Conservation (phyloP, 129 eudicot genomes). For the Helianthus tuberosus region DNA sequence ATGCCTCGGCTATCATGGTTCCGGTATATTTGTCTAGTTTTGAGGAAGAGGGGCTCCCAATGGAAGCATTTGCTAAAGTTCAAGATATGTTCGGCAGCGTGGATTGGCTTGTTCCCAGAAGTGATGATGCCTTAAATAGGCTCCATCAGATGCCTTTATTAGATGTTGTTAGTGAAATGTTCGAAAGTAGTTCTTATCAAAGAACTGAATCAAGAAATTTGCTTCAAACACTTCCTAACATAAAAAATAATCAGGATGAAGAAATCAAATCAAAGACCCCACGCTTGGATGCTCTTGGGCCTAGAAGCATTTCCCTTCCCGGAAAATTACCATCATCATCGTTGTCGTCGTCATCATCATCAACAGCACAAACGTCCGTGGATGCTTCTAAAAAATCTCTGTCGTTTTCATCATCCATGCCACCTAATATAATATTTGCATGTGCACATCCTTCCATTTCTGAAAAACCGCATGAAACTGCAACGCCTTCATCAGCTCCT, state of each 20-base stretch:
- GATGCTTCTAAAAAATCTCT: constrained; percentile 15
- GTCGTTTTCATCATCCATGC: constrained; percentile 13
- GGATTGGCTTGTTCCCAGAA: constrained; percentile 82
- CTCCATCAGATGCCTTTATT: constrained; percentile 53
- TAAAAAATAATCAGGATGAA: constrained; percentile 26
- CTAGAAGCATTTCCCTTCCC: constrained; percentile 32
- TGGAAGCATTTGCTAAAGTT: constrained; percentile 93
- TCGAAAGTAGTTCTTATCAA: constrained; percentile 41
- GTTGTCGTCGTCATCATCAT: constrained; percentile 12
- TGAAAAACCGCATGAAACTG: constrained; percentile 20
- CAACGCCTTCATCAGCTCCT: constrained; percentile 20
- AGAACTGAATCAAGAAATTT: constrained; percentile 28
- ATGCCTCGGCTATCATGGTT: constrained; percentile 54
- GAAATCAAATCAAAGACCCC: constrained; percentile 2
- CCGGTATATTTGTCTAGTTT: constrained; percentile 71
- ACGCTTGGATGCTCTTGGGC: constrained; percentile 8
- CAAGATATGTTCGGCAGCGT: constrained; percentile 80
- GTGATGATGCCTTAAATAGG: constrained; percentile 61
- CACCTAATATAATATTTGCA: constrained; percentile 37
- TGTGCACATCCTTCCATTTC: constrained; percentile 35
- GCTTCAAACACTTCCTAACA: constrained; percentile 36
- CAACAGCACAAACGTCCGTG: constrained; percentile 13
- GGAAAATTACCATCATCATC: constrained; percentile 13
- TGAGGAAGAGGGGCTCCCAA: constrained; percentile 95
- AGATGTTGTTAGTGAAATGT: constrained; percentile 43